A percentile compares a stretch with the other conserved stretches of the same genome.
These are phyloP conservation scores for Carallia pectinifolia DNA, from an alignment of 345 rosid species.

Conservation along the genomic window DNA sequence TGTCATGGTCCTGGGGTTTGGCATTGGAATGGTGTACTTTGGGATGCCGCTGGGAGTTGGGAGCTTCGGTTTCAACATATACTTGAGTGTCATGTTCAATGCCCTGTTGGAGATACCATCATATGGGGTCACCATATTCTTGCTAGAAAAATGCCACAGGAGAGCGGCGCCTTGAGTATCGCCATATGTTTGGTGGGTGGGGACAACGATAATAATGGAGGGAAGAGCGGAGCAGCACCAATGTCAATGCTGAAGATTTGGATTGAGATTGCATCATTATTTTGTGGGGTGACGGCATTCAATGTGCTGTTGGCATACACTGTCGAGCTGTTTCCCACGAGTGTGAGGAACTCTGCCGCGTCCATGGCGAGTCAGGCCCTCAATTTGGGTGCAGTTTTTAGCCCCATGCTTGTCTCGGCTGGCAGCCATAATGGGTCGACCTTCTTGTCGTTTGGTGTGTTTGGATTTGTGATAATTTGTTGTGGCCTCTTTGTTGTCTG, in stretches of 20 bases:
- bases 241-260: too few species aligned
- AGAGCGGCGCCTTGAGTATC: too few species aligned
- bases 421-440: slow-evolving; percentile 34
- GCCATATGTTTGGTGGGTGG: too few species aligned
- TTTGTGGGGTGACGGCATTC: too few species aligned
- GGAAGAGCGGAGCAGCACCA: too few species aligned
- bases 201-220: too few species aligned
- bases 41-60: slow-evolving; percentile 3
- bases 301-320: neutral
- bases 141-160: too few species aligned
- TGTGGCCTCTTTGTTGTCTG: slow-evolving; percentile 50
- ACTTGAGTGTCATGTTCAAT: neutral
- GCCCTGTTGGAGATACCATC: too few species aligned
- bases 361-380: slow-evolving; percentile 14
- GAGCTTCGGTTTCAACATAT: neutral
- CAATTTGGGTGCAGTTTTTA: neutral
- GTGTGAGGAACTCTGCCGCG: slow-evolving; percentile 12
- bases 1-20: slow-evolving; percentile 2
- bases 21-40: slow-evolving; percentile 7
- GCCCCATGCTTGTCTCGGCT: slow-evolving; percentile 18
- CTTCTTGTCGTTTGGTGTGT: slow-evolving; percentile 47
- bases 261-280: too few species aligned
- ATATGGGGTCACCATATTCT: too few species aligned
- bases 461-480: slow-evolving; percentile 51
- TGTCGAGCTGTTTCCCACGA: slow-evolving; percentile 10